Evolutionary conservation across 2,329 filamentous ascomycete species (phyloP).

Genomic region (Juglanconis juglandina): DNA sequence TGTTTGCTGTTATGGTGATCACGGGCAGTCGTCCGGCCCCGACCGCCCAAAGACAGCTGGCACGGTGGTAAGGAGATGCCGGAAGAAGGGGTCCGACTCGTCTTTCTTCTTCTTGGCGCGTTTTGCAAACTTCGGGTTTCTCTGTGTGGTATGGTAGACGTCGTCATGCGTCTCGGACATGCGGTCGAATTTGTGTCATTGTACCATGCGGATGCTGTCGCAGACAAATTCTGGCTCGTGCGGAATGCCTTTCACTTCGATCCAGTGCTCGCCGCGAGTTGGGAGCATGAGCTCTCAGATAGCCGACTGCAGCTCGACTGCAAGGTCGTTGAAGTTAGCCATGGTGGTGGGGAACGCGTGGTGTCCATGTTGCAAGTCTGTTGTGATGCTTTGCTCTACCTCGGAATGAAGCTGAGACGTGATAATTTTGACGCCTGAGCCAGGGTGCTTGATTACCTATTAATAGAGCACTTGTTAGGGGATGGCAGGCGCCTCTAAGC

Average conservation of each 20-base stretch:
- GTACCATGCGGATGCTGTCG: background rate
- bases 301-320: background rate
- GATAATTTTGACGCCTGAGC: too few species aligned
- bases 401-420: too few species aligned
- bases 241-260: background rate
- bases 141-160: background rate
- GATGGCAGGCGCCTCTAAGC: too few species aligned
- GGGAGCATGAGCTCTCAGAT: conserved; percentile 2
- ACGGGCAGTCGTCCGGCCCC: background rate
- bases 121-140: background rate
- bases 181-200: background rate
- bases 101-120: background rate
- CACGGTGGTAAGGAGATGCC: background rate
- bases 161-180: background rate
- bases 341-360: background rate
- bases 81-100: background rate
- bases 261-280: background rate
- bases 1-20: background rate
- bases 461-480: too few species aligned
- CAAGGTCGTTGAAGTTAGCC: conserved; percentile 1
- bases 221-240: background rate
- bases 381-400: background rate
- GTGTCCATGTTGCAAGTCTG: background rate
- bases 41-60: background rate
- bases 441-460: too few species aligned